Evolutionary conservation across 2,329 filamentous ascomycete genomes (phyloP), one percentile per base, ranked within the genome.

Genomic region (Chaetomium olivaceum): DNA sequence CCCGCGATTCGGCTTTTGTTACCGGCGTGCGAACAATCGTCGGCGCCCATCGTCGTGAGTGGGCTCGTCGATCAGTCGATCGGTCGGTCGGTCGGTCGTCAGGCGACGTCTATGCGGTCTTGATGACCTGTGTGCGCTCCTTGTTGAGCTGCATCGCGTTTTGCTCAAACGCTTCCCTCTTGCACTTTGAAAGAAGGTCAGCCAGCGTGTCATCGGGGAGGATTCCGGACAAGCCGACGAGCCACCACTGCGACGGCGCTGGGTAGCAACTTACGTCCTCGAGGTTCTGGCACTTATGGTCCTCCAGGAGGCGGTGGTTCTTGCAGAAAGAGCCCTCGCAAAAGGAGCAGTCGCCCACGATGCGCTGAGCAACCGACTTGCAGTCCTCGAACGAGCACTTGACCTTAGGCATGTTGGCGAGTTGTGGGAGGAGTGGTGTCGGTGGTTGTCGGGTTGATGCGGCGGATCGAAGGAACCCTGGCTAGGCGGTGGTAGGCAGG

Each of bases 341-440:
- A 83, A 98, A 98, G 68, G 89, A 90, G 80, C 95, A 99, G 82
- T 98, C 94, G 62, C 95, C 95, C 66, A 97, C 91, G 74, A 99
- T 97, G 71, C 92, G 90, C 79, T 97, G 93, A 19, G 93, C 93
- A 33, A 87, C 86, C 73, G 92, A 89, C 76, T 88, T 92, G 87
- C 95, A 98, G 72, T 93, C 89, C 80, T 94, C 93, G 82, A 91
- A 93, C 70, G 85, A 90, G 84, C 95, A 98, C 73, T 91, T 89
- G 72, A 90, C 88, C 84, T 90, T 91, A 68, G 88, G 86, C 86
- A 88, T 89, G 71, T 62, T 79, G 75, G 70, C 55, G 58, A 31
- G 19, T 58, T 58, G 62, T 59, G 23, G 58, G 23, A 16, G 29
- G 51, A 12, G 27, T 19, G 19, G 29, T 9, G 33, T 36, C 3